A percentile compares a stretch with the other conserved stretches of the same genome.
Conservation (phyloP, 768 basidiomycete genomes). For the Coprinopsis strossmayeri region DNA sequence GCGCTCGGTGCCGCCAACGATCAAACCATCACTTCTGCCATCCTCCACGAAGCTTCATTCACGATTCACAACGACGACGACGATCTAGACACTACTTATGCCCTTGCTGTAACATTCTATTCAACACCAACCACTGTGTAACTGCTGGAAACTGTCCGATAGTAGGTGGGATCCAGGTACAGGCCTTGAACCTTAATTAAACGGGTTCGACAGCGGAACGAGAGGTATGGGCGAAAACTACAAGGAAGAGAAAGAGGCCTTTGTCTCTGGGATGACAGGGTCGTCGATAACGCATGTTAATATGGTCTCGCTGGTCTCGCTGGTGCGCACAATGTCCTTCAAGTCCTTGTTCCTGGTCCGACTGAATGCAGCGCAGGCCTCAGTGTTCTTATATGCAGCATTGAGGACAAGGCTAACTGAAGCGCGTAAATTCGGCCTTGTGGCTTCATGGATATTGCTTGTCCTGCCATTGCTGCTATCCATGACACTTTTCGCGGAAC, state of each 20-base stretch:
- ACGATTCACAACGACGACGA: no score
- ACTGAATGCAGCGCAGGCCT: slow-evolving; percentile 38
- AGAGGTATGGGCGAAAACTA: no score
- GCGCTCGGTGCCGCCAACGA: no score
- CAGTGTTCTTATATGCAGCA: slow-evolving; percentile 64
- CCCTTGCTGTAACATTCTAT: no score
- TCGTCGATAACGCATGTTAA: slow-evolving; percentile 67
- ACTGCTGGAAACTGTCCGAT: no score
- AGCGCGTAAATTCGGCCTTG: slow-evolving; percentile 29
- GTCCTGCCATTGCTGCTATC: slow-evolving; percentile 75
- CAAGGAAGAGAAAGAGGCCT: slow-evolving; percentile 76
- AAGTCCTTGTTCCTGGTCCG: neutral
- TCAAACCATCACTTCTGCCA: no score
- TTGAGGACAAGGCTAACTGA: slow-evolving; percentile 42
- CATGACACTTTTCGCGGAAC: slow-evolving; percentile 67
- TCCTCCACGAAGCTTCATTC: no score
- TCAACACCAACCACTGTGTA: no score
- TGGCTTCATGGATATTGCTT: slow-evolving; percentile 56
- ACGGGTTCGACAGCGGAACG: no score
- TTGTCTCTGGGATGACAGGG: slow-evolving; percentile 70
- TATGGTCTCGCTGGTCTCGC: slow-evolving; percentile 41
- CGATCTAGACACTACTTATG: no score
- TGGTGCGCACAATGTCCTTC: slow-evolving; percentile 18
- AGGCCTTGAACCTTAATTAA: no score
- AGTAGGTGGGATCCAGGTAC: no score